Conservation (phyloP, 2,329 filamentous ascomycete species). For the Fusarium setosum region DNA sequence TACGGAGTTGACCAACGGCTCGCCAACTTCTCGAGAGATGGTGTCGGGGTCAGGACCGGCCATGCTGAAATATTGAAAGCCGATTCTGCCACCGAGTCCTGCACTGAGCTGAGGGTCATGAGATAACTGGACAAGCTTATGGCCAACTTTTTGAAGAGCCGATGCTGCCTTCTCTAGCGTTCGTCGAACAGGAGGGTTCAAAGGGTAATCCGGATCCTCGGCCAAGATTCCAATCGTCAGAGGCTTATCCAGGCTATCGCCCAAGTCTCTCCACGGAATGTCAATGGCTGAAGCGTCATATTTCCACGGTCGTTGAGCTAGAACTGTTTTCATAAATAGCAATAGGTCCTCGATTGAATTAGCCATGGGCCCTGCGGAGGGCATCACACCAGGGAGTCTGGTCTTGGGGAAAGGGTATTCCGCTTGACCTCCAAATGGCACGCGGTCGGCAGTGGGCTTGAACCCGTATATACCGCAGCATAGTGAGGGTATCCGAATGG, state of each 20-base stretch:
- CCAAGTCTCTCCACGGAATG: slow-evolving; percentile 57
- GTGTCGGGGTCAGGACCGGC: slow-evolving; percentile 20
- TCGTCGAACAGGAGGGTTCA: slow-evolving; percentile 62
- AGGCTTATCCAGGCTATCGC: slow-evolving; percentile 14
- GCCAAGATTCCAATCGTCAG: slow-evolving; percentile 61
- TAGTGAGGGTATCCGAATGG: slow-evolving; percentile 62
- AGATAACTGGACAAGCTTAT: slow-evolving; percentile 53
- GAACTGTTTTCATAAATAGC: slow-evolving; percentile 51
- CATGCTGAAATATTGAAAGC: slow-evolving; percentile 34
- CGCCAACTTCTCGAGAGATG: slow-evolving; percentile 24
- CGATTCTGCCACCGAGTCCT: slow-evolving; percentile 27
- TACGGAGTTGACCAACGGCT: slow-evolving; percentile 34
- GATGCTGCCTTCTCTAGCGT: slow-evolving; percentile 54
- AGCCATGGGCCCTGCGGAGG: slow-evolving; percentile 56
- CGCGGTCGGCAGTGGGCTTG: slow-evolving; percentile 66
- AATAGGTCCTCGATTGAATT: slow-evolving; percentile 48
- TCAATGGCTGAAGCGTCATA: slow-evolving; percentile 55
- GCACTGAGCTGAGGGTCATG: slow-evolving; percentile 26
- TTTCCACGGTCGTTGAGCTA: slow-evolving; percentile 55
- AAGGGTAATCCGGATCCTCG: slow-evolving; percentile 58
- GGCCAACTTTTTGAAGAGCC: slow-evolving; percentile 55
- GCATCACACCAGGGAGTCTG: slow-evolving; percentile 43
- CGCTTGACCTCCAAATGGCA: slow-evolving; percentile 52
- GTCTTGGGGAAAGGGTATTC: slow-evolving; percentile 31
- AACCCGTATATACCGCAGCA: slow-evolving; percentile 68